Evolutionary conservation across 306 rosid genomes (phyloP), one percentile per base, ranked within the genome.

Genomic region (Aeschynomene evenia): DNA sequence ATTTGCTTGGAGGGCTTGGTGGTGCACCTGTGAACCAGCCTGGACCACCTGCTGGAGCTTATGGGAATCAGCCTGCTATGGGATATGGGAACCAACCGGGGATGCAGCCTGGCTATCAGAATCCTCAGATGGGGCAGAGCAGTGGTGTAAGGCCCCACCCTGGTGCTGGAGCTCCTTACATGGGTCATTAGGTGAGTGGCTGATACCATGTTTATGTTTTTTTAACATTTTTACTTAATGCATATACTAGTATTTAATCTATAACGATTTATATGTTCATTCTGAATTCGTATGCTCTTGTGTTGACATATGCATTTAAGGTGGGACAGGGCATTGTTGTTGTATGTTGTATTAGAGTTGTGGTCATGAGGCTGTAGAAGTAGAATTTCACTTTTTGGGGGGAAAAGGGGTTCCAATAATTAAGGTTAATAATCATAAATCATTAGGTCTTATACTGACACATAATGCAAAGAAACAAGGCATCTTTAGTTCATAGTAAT

Each of bases 121-220:
- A 87, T 70, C 89, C 92, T 37, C 92, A 87, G 69, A 70, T 84
- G 87, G 89, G 89, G 19, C 92, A 85, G 77, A 60, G 80, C 61
- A 69, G 86, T 76, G 81, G 77, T 60, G 82, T 69, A 18, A 78
- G 92, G 71, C 92, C 92, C 67, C 89, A 87, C 34, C 92, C 87
- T 19, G 92, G 89, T 66, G 18, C 83, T 10, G 92, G 89, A 2
- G 81, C 87, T 56, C 92, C 89, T 62, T 87, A 87, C 78, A 85
- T 80, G 92, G 89, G 89, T 76, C 92, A 87, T 33, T 87, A 87
- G 89, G 89, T 82, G 72, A 73, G 86, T 67, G 34, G 13, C 24
- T 52, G n/a, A 22, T 59, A 40, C 74, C 0, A 1, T 20, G 22
- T 6, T 13, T 36, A 37, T 51, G 34, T 31, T 14, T 49, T 11